Base-by-base conservation (phyloP, 2,329 filamentous ascomycete species). In the Penicillium sp. region DNA sequence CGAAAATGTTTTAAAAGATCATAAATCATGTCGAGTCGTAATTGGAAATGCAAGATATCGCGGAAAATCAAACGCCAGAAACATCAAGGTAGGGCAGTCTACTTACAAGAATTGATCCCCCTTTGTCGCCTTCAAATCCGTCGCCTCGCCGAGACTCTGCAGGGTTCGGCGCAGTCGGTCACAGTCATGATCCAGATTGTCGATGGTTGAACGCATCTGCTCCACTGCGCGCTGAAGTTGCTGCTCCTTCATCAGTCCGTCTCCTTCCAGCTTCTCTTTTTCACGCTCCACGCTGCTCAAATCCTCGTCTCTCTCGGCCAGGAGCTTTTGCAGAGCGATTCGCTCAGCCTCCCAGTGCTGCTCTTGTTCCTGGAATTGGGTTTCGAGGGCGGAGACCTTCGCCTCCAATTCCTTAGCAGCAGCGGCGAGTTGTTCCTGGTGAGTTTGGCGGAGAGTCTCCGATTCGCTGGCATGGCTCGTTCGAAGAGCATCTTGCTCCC, bases 31-130 rank as follows among this genome's bases (percentile, higher is more conserved):
- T 45, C 53, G 46, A 47, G 51, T n/a, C 51, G 48, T 4, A 32
- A 27, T 13, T 26, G 29, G 53, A 50, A 50, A 44, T 40, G 43
- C 56, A 52, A 50, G 38, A 48, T 47, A 46, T 39, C 39, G 24
- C 18, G 8, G 46, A 48, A 47, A 46, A 27, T 41, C 48, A 55
- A n/a, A 25, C 24, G 61, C 5, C 52, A 36, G 46, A 33, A 54
- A 54, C 34, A 53, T 42, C 54, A 49, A 54, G 46, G 55, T 45
- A 58, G 54, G 53, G 50, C 54, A 63, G 59, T 59, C 59, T 57
- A 74, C 73, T 75, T 70, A 75, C 73, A 75, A 75, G 65, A 74
- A 75, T 59, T 67, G 61, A 62, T 75, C 73, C 50, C 71, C 71
- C 52, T 74, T 73, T 59, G 61, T 74, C 60, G 60, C 75, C 66